Conservation (phyloP, 2,329 filamentous ascomycete genomes). For the Verruconis gallopava region DNA sequence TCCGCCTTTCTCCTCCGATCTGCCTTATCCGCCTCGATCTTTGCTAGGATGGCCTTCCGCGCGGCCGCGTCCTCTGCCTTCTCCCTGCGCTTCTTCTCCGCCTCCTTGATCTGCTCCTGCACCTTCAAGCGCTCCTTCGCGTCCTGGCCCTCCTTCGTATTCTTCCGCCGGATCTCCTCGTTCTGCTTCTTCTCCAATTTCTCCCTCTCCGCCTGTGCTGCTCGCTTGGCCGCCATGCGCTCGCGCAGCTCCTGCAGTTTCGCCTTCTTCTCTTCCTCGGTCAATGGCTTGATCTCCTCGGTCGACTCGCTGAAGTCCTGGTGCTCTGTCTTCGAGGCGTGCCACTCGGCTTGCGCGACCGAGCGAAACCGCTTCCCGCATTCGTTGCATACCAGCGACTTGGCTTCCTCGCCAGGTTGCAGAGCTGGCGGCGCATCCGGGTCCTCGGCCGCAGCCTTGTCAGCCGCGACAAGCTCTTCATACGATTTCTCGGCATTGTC, state of each 20-base stretch:
- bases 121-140: slow-evolving; percentile 76
- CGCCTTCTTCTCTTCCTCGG: slow-evolving; percentile 80
- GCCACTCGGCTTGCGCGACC: slow-evolving; percentile 71
- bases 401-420: slow-evolving; percentile 56
- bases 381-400: slow-evolving; percentile 84
- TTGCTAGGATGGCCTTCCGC: slow-evolving; percentile 78
- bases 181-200: slow-evolving; percentile 76
- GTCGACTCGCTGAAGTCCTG: slow-evolving; percentile 86
- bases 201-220: slow-evolving; percentile 54
- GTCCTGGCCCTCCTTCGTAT: slow-evolving; percentile 78
- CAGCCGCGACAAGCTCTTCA: slow-evolving; percentile 56
- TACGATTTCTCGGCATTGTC: slow-evolving; percentile 77
- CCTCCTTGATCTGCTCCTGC: slow-evolving; percentile 88
- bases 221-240: slow-evolving; percentile 60
- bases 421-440: slow-evolving; percentile 49
- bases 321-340: slow-evolving; percentile 80
- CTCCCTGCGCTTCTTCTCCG: slow-evolving; percentile 72
- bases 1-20: slow-evolving; percentile 78
- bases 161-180: slow-evolving; percentile 73
- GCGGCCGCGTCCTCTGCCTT: slow-evolving; percentile 76
- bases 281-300: slow-evolving; percentile 81
- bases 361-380: slow-evolving; percentile 85
- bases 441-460: slow-evolving; percentile 26
- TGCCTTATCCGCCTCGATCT: slow-evolving; percentile 90
- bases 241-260: slow-evolving; percentile 62